phyloP scores from a whole-genome alignment of 2,329 filamentous ascomycete genomes.

The Cordyceps militaris region DNA sequence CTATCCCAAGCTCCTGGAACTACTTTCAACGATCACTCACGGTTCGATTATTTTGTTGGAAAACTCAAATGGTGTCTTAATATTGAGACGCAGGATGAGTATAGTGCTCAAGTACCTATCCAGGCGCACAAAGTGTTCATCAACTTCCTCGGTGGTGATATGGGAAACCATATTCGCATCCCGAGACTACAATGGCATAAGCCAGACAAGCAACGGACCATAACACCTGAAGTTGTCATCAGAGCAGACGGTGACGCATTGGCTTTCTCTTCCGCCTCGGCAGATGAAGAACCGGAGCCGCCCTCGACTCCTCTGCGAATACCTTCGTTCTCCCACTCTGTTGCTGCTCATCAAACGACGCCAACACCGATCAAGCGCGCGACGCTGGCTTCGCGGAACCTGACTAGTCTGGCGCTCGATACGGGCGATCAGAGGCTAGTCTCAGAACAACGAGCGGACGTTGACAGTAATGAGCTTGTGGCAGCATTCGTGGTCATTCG shows the following conservation, averaged over 20 bases:
- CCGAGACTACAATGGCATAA: background rate
- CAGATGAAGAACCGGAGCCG: background rate
- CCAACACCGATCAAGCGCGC: background rate
- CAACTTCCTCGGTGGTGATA: constrained; percentile 2
- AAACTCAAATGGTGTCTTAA: background rate
- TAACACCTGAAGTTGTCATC: background rate
- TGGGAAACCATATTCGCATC: background rate
- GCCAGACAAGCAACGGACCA: background rate
- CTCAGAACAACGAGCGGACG: constrained; percentile 16
- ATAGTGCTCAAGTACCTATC: background rate
- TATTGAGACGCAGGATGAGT: background rate
- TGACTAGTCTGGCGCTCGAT: background rate
- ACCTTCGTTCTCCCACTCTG: background rate
- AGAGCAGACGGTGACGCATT: background rate
- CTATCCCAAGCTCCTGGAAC: background rate
- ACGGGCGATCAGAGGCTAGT: background rate
- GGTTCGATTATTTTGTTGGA: background rate
- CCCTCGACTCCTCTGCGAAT: background rate
- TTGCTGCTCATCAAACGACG: background rate
- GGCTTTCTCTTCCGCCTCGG: background rate
- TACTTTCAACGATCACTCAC: background rate
- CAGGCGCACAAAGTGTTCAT: background rate
- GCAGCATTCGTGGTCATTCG: constrained; percentile 52
- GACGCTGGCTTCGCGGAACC: background rate
- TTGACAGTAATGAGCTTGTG: constrained; percentile 33